Base-by-base conservation (phyloP, 1,284 basidiomycete genomes). In the Cryptococcus depauperatus region DNA sequence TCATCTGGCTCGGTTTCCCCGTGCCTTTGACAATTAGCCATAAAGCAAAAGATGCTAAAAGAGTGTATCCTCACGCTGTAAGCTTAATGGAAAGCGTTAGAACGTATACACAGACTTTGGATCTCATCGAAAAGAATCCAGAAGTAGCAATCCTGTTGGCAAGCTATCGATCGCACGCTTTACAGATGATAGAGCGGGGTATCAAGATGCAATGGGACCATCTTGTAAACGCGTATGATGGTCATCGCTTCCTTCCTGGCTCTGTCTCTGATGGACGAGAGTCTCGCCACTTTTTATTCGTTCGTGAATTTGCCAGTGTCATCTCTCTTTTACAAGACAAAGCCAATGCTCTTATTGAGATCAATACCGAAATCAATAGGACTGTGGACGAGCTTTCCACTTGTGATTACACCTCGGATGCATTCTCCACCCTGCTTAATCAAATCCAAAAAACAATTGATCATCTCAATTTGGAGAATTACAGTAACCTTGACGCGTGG, bases 81-180 rank as follows among this genome's bases (percentile, higher is more conserved):
- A 92, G 88, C 64, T 73, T 98, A 68, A 96, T 97, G 91, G 92
- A 98, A 75, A 93, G 91, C 0, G 89, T 97, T 11, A 76, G 92
- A 60, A 97, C 90, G 19, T 96, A 97, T 71, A 86, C 86, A 14
- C 93, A 97, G 75, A 95, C 89, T 0, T 73, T 92, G 62, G 86
- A 88, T 58, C 73, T 95, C 57, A 83, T 97, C 55, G 84, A 92
- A 62, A 77, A 78, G 37, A 89, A 93, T 63, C 84, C 84, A 57
- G 87, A 84, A 3, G 90, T 97, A 58, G 85, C 91, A 61, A 87
- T 88, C 77, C 76, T 98, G 19, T 83, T 95, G 1, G 90, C 90
- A 9, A 87, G 91, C 70, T 90, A 91, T 66, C 78, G 89, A 56
- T 88, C 87, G 61, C 85, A 91, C 51, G 81, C 83, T 0, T 90